Evolutionary conservation across 164 flowering plant species (phyloP).

Genomic region (Tinospora cordifolia): DNA sequence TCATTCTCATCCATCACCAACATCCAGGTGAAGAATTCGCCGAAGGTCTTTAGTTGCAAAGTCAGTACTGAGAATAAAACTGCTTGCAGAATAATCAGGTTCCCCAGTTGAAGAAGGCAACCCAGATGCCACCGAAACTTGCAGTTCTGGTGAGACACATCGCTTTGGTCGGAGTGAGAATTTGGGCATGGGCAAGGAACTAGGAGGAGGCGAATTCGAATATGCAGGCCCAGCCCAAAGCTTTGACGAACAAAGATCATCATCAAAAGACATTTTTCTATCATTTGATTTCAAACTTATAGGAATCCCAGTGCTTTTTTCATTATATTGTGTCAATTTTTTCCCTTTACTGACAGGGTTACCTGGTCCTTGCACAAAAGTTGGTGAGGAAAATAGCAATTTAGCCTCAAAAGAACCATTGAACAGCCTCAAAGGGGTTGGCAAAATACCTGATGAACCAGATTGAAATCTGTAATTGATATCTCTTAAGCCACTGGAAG

Average conservation of each 20-base stretch:
- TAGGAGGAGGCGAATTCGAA: slow-evolving; percentile 91
- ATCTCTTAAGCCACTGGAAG: not conserved
- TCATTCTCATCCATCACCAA: slow-evolving; percentile 35
- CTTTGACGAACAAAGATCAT: slow-evolving; percentile 32
- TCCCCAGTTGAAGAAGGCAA: slow-evolving; percentile 67
- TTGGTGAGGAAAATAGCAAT: slow-evolving; percentile 18
- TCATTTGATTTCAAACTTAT: slow-evolving; percentile 18
- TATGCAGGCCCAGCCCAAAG: slow-evolving; percentile 70
- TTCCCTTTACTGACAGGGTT: slow-evolving; percentile 10
- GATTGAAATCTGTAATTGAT: not conserved
- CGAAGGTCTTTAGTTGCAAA: slow-evolving; percentile 78
- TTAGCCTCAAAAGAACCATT: slow-evolving; percentile 21
- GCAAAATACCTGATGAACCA: slow-evolving; percentile 2
- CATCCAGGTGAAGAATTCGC: slow-evolving; percentile 83
- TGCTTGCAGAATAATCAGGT: slow-evolving; percentile 15
- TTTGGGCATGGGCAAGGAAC: slow-evolving; percentile 89
- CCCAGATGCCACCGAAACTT: slow-evolving; percentile 25
- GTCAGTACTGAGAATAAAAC: slow-evolving; percentile 38
- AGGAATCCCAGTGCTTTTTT: slow-evolving; percentile 33
- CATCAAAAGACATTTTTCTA: slow-evolving; percentile 17
- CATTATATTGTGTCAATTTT: slow-evolving; percentile 5
- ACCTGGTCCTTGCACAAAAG: slow-evolving; percentile 23
- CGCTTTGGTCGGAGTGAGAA: slow-evolving; percentile 60
- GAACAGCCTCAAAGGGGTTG: not conserved
- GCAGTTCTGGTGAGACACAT: slow-evolving; percentile 66